Evolutionary conservation across 345 rosid species (phyloP).

Genomic region (Hypericum perforatum): DNA sequence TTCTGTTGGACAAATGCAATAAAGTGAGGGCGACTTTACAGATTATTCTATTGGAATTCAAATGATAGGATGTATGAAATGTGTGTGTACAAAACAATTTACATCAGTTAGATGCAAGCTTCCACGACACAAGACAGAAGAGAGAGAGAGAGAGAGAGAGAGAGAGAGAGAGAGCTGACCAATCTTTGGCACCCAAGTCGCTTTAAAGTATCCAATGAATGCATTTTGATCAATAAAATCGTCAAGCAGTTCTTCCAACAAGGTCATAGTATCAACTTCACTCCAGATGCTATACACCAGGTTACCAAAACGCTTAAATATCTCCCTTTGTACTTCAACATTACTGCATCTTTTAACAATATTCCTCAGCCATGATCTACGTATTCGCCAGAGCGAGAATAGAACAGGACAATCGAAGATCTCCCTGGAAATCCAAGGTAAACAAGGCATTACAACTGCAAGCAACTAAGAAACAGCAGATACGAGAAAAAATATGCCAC

Average conservation of each 20-base stretch:
- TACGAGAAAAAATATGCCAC: conserved; percentile 20
- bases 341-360: conserved; percentile 61
- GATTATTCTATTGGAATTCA: too few species aligned
- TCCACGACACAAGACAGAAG: too few species aligned
- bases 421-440: conserved; percentile 44
- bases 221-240: conserved; percentile 77
- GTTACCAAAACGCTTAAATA: conserved; percentile 71
- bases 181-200: conserved; percentile 84
- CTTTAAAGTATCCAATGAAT: conserved; percentile 68
- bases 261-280: conserved; percentile 40
- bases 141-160: background rate
- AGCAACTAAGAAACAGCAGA: conserved; percentile 4
- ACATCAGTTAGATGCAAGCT: too few species aligned
- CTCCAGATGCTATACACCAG: conserved; percentile 60
- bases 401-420: conserved; percentile 67
- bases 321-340: conserved; percentile 58
- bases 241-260: conserved; percentile 48
- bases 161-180: conserved; percentile 39
- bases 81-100: too few species aligned
- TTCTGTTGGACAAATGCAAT: conserved; percentile 29
- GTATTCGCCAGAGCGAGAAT: conserved; percentile 84
- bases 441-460: conserved; percentile 1
- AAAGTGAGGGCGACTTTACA: too few species aligned
- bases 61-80: too few species aligned
- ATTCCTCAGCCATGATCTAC: conserved; percentile 90